These are phyloP conservation scores for Pseudohalonectria lignicola DNA, from an alignment of 2,329 filamentous ascomycete species.

Conservation along the genomic window DNA sequence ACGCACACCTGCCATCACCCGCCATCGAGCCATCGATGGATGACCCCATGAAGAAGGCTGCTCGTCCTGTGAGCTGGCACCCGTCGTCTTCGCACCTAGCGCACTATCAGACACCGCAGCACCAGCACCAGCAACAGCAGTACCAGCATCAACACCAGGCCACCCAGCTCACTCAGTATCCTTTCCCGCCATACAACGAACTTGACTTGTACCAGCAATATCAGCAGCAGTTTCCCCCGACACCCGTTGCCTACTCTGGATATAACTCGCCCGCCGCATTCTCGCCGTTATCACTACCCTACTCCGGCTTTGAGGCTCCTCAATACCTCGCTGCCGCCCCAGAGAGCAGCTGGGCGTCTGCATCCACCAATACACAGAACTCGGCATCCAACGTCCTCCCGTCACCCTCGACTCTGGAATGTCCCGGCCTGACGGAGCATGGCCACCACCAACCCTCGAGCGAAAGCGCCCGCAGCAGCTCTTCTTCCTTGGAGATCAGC, in stretches of 20 bases:
- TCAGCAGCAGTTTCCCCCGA: constrained; percentile 34
- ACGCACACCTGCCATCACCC: constrained; percentile 25
- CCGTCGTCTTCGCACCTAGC: constrained; percentile 27
- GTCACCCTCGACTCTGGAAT: no score
- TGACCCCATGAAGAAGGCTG: constrained; percentile 24
- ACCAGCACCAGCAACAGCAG: constrained; percentile 19
- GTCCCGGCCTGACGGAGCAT: no score
- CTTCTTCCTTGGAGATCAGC: no score
- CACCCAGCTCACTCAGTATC: constrained; percentile 22
- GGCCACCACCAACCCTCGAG: no score
- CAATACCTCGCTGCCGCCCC: constrained; percentile 22
- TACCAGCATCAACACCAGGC: constrained; percentile 22
- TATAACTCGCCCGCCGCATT: constrained; percentile 47
- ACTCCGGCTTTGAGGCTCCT: constrained; percentile 23
- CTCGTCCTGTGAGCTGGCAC: constrained; percentile 67
- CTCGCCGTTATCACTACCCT: constrained; percentile 41
- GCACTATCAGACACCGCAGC: constrained; percentile 25
- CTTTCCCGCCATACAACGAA: constrained; percentile 27
- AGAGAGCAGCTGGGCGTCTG: constrained; percentile 6
- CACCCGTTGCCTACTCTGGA: constrained; percentile 43
- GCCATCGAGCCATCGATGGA: constrained; percentile 18
- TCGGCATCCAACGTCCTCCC: no score
- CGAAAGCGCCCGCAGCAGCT: no score
- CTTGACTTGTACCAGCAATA: constrained; percentile 17
- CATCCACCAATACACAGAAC: constrained; percentile 3